These are phyloP conservation scores for Voacanga thouarsii DNA, from an alignment of 257 asterid species.

Conservation along the genomic window DNA sequence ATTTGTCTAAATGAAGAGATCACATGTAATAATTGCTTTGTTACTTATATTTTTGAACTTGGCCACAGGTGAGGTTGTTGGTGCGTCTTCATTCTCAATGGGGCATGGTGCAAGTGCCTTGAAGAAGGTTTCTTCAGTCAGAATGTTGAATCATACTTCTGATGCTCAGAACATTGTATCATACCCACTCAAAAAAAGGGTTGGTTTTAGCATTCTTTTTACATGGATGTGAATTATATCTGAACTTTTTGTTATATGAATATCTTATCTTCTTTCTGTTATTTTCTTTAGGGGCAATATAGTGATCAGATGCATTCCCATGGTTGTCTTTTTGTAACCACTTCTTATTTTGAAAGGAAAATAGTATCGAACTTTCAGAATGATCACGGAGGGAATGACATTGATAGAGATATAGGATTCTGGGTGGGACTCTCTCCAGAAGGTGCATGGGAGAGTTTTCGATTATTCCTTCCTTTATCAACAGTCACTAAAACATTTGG, in stretches of 20 bases:
- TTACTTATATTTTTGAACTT: constrained; percentile 29
- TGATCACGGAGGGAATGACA: constrained; percentile 40
- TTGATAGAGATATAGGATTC: constrained; percentile 74
- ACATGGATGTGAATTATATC: background rate
- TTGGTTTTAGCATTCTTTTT: constrained; percentile 28
- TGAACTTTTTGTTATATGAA: background rate
- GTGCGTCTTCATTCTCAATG: constrained; percentile 84
- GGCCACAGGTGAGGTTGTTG: constrained; percentile 85
- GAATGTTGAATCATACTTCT: constrained; percentile 76
- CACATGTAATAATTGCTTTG: background rate
- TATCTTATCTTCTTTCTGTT: background rate
- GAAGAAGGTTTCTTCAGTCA: constrained; percentile 82
- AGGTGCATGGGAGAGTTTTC: constrained; percentile 96
- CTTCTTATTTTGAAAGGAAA: constrained; percentile 80
- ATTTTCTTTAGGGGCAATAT: constrained; percentile 60
- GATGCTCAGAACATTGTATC: constrained; percentile 49
- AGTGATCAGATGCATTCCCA: constrained; percentile 41
- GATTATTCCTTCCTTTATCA: constrained; percentile 84
- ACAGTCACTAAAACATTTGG: constrained; percentile 65
- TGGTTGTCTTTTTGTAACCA: constrained; percentile 65
- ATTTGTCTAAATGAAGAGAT: background rate
- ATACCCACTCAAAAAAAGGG: constrained; percentile 69
- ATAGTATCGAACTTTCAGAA: constrained; percentile 44
- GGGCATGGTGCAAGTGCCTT: constrained; percentile 60
- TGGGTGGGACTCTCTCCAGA: constrained; percentile 78